Evolutionary conservation across 139 green algal genomes (phyloP).

Genomic region (Chlorella vulgaris): DNA sequence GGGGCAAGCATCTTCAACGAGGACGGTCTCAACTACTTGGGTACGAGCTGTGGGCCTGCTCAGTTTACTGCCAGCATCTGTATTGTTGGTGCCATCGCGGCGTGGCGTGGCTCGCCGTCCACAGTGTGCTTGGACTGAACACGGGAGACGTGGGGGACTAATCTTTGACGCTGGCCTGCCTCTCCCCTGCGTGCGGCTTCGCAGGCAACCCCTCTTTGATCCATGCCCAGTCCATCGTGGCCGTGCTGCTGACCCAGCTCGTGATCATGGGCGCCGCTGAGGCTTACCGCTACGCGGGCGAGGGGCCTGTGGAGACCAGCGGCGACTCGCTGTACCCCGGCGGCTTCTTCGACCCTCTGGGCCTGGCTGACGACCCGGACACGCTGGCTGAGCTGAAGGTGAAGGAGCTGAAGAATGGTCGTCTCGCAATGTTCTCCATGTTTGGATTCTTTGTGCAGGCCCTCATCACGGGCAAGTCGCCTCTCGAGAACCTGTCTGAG

Average conservation of each 20-base stretch:
- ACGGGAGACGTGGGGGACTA: neutral
- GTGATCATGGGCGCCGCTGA: constrained; percentile 54
- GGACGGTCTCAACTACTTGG: constrained; percentile 84
- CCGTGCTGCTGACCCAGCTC: constrained; percentile 87
- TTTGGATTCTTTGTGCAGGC: constrained; percentile 77
- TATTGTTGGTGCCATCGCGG: neutral
- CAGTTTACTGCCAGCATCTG: too few relatives aligned
- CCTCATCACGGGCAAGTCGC: constrained; percentile 78
- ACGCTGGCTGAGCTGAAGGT: constrained; percentile 71
- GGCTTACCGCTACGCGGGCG: constrained; percentile 77
- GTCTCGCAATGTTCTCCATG: constrained; percentile 88
- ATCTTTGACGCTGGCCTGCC: neutral
- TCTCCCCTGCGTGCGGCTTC: neutral
- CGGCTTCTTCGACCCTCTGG: constrained; percentile 88
- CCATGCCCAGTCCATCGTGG: constrained; percentile 92
- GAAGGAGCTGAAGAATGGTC: constrained; percentile 95
- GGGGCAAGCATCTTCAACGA: constrained; percentile 91
- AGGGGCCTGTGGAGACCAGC: constrained; percentile 44
- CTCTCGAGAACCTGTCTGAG: constrained; percentile 72
- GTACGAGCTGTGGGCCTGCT: neutral
- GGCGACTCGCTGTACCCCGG: constrained; percentile 76
- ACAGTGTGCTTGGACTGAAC: neutral
- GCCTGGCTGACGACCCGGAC: constrained; percentile 85
- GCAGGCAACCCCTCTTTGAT: constrained; percentile 75
- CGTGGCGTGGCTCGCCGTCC: too few relatives aligned